Evolutionary conservation across 2,329 filamentous ascomycete species (phyloP), one percentile per base, ranked within the genome.

Genomic region (Exophiala sp.): DNA sequence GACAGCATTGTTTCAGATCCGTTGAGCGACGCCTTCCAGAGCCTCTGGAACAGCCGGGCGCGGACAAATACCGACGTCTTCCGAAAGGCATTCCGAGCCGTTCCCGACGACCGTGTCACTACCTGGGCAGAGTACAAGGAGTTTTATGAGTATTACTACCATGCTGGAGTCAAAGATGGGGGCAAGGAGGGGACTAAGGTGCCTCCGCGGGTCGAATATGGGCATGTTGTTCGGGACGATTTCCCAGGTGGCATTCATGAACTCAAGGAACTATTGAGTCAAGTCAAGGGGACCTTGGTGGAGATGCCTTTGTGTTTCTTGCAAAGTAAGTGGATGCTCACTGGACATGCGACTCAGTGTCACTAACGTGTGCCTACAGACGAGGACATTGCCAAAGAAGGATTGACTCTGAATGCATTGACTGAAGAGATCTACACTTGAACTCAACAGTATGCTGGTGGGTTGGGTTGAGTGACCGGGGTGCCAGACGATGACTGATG

Each of bases 291-390:
- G 1, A 86, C 78, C 7, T 68, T 89, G 39, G 85, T 96, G 6
- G 87, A 95, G 73, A 96, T 96, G 90, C 88, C 89, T 22, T 73
- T 96, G 60, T 74, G 88, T 58, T 96, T 96, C 72, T 72, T 95
- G 66, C 56, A 58, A 24, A 52, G 58, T 61, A 48, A 59, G 58
- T 58, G 11, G 19, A 11, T 8, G n/a, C 6, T 1, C 5, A 1
- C 13, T 43, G 24, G 18, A 22, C 13, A 27, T 39, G 16, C 3
- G 23, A 10, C 9, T 4, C n/a, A 2, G 29, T n/a, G 18, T 37
- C 4, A 41, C 54, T 59, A 37, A 59, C 48, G 16, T 34, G 22
- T 8, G n/a, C 11, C 29, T 45, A 83, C 85, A 61, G 85, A 89
- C 27, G 79, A 88, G 62, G 89, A 96, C 66, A 83, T 96, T 66